Conservation (phyloP, 441 rosid genomes). For the Dalechampia spathulata region DNA sequence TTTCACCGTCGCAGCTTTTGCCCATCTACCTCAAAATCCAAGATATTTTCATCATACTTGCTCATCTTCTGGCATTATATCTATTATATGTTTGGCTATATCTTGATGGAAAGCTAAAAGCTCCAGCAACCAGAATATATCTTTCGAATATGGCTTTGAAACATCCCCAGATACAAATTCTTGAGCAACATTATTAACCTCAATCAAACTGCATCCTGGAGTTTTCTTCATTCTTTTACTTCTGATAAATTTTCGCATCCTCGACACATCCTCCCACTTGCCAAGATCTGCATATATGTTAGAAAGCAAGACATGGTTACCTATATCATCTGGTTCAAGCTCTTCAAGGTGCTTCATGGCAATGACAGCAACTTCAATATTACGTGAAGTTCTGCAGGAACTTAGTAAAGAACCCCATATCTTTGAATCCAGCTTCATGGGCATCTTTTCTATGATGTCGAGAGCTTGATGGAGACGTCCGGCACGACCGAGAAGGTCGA, state of each 20-base stretch:
- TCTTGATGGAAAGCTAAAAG: slow-evolving; percentile 27
- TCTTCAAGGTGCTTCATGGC: slow-evolving; percentile 43
- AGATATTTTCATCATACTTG: background rate
- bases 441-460: slow-evolving; percentile 33
- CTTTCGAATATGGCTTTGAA: slow-evolving; percentile 37
- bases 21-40: background rate
- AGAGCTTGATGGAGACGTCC: slow-evolving; percentile 35
- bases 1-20: background rate
- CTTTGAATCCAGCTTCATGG: slow-evolving; percentile 49
- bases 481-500: slow-evolving; percentile 49
- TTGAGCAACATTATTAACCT: slow-evolving; percentile 40
- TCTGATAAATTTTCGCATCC: slow-evolving; percentile 37
- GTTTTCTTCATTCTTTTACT: slow-evolving; percentile 36
- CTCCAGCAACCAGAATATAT: slow-evolving; percentile 32
- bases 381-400: slow-evolving; percentile 40
- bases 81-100: background rate
- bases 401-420: slow-evolving; percentile 53
- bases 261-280: slow-evolving; percentile 39
- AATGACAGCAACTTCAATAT: slow-evolving; percentile 37
- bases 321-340: slow-evolving; percentile 52
- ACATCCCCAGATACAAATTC: slow-evolving; percentile 47
- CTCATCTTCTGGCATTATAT: slow-evolving; percentile 13
- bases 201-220: slow-evolving; percentile 53
- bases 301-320: slow-evolving; percentile 43
- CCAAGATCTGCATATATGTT: slow-evolving; percentile 55